These are phyloP conservation scores for Podospora appendiculata DNA, from an alignment of 495 filamentous ascomycete species.

Conservation along the genomic window DNA sequence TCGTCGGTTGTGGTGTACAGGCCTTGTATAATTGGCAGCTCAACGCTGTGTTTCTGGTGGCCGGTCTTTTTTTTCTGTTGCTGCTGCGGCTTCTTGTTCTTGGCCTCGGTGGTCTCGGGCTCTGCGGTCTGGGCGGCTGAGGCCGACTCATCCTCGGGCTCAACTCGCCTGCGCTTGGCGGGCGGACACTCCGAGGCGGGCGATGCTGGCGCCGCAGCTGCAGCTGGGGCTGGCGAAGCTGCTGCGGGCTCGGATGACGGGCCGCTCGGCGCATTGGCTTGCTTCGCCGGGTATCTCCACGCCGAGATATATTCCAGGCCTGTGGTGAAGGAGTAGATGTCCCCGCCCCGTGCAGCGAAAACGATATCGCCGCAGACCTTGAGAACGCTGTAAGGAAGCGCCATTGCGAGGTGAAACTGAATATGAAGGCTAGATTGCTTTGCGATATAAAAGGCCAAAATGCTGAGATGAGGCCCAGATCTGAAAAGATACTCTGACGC, in stretches of 20 bases:
- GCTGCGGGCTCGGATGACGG: not conserved
- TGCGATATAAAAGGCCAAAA: too few species aligned
- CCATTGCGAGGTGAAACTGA: conserved; percentile 11
- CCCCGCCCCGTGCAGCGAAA: conserved; percentile 33
- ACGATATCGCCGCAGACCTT: conserved; percentile 27
- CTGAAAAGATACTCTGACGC: not conserved
- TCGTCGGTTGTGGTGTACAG: conserved; percentile 52
- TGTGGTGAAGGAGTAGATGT: conserved; percentile 32
- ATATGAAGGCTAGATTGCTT: not conserved
- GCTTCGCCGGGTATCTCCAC: conserved; percentile 29
- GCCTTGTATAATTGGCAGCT: conserved; percentile 39
- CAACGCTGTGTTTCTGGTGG: conserved; percentile 6
- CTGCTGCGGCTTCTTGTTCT: conserved; percentile 1
- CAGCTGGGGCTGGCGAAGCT: too few species aligned
- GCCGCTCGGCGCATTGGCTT: conserved; percentile 2
- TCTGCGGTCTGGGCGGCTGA: not conserved
- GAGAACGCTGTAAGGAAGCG: conserved; percentile 35
- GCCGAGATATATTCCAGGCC: conserved; percentile 27
- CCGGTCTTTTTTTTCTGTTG: conserved; percentile 4
- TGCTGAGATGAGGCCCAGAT: not conserved
- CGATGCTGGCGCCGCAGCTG: too few species aligned
- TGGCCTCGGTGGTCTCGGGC: not conserved
- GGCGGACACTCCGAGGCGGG: conserved; percentile 21
- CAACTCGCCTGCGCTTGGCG: conserved; percentile 21
- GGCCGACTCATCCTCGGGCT: conserved; percentile 3